Conservation (phyloP, 148 eudicot species). For the Drosera capensis region DNA sequence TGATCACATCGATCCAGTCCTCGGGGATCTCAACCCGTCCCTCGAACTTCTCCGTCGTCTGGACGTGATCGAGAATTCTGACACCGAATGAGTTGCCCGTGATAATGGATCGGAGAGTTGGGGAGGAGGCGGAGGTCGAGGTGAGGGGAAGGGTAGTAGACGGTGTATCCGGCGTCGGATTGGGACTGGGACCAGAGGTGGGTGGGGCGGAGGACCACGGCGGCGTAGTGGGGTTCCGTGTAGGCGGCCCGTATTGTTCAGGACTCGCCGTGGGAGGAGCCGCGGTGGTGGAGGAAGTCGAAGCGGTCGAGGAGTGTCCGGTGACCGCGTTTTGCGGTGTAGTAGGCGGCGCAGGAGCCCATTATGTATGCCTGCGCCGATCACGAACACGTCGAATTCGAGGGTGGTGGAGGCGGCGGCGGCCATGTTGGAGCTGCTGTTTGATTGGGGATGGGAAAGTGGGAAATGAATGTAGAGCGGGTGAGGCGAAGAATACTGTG, state of each 20-base stretch:
- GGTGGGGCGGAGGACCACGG: conserved; percentile 40
- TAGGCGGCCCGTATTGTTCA: conserved; percentile 72
- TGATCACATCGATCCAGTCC: conserved; percentile 59
- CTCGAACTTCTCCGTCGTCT: conserved; percentile 22
- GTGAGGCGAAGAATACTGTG: too few species aligned
- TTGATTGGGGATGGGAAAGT: too few species aligned
- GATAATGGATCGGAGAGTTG: conserved; percentile 35
- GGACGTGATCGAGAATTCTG: conserved; percentile 16
- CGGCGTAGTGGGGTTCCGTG: conserved; percentile 63
- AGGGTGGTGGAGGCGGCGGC: neutral
- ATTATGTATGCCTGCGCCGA: conserved; percentile 86
- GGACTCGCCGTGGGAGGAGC: conserved; percentile 97
- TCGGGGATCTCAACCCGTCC: conserved; percentile 40
- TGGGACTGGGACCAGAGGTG: conserved; percentile 49
- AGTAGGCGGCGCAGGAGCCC: conserved; percentile 76
- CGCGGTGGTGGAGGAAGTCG: conserved; percentile 81
- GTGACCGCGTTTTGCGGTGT: conserved; percentile 37
- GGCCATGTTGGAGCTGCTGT: too few species aligned
- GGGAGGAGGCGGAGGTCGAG: conserved; percentile 45
- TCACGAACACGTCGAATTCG: conserved; percentile 50
- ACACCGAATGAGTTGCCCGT: conserved; percentile 19
- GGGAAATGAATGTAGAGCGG: too few species aligned
- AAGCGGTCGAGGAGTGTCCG: conserved; percentile 63
- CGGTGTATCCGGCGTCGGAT: conserved; percentile 53
- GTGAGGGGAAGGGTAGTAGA: conserved; percentile 46